Conservation (phyloP, 176 grass and related monocot genomes). For the Carex littledalei region DNA sequence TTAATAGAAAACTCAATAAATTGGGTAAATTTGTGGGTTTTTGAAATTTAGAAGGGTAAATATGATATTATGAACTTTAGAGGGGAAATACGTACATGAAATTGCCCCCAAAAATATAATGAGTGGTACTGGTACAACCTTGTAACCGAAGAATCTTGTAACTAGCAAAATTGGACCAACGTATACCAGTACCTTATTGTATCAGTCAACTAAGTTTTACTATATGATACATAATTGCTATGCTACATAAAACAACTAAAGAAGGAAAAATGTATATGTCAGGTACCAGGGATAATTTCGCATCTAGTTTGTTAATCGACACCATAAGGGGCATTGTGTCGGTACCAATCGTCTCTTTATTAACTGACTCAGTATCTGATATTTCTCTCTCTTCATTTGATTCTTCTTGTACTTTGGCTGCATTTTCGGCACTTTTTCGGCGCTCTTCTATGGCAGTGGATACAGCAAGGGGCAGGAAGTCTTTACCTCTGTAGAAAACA, state of each 20-base stretch:
- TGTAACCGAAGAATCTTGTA: not conserved
- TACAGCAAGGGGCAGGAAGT: slow-evolving; percentile 73
- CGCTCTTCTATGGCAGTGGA: slow-evolving; percentile 72
- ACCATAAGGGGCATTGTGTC: not conserved
- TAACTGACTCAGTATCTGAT: not conserved
- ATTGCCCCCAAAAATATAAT: not conserved
- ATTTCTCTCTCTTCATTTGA: slow-evolving; percentile 22
- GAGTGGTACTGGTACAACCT: not conserved
- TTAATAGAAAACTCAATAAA: no score
- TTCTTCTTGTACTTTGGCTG: slow-evolving; percentile 25
- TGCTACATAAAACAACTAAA: not conserved
- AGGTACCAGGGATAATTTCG: slow-evolving; percentile 57
- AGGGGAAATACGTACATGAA: no score
- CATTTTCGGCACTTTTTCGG: slow-evolving; percentile 40
- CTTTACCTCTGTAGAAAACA: slow-evolving; percentile 91
- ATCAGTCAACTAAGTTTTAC: not conserved
- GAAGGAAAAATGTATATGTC: not conserved
- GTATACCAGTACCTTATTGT: not conserved
- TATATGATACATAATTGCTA: not conserved
- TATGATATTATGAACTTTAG: no score
- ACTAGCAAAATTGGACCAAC: not conserved
- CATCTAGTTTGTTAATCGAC: slow-evolving; percentile 33
- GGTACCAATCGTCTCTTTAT: slow-evolving; percentile 17
- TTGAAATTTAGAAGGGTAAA: no score
- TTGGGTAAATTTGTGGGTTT: no score